A percentile compares a stretch with the other conserved stretches of the same genome.
Conservation (phyloP, 441 rosid species). For the Adansonia rubrostipa region DNA sequence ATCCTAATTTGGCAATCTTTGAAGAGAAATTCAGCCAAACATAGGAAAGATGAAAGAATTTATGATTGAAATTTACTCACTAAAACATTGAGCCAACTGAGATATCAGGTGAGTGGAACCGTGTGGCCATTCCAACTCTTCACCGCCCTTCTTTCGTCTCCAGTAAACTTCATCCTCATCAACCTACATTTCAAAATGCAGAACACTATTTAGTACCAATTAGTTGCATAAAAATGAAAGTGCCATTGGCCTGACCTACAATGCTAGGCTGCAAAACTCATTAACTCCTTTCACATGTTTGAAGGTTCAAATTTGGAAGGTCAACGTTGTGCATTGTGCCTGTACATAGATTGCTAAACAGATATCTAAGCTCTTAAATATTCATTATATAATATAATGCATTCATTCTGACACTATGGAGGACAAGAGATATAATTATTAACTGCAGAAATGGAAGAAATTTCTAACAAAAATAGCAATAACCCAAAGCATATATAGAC, state of each 20-base stretch:
- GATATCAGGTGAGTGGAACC: conserved; percentile 63
- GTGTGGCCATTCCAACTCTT: conserved; percentile 77
- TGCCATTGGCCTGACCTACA: neutral
- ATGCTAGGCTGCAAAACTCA: conserved; percentile 17
- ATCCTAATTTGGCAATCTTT: neutral
- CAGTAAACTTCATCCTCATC: conserved; percentile 88
- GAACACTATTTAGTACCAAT: conserved; percentile 20
- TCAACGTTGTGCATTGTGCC: neutral
- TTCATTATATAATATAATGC: neutral
- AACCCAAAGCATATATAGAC: neutral
- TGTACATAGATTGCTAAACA: neutral
- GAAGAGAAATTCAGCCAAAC: neutral
- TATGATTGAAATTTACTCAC: conserved; percentile 48
- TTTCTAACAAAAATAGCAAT: neutral
- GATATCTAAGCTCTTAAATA: neutral
- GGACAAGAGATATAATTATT: neutral
- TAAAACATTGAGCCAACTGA: conserved; percentile 70
- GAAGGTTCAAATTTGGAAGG: neutral
- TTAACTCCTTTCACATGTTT: neutral
- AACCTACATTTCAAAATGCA: conserved; percentile 53
- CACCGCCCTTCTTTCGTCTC: conserved; percentile 69
- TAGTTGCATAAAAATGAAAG: conserved; percentile 7
- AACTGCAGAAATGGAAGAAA: conserved; percentile 4
- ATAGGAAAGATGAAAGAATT: conserved; percentile 8
- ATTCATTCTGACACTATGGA: neutral